Conservation (phyloP, 75 land plant genomes). For the Pinus albicaulis region DNA sequence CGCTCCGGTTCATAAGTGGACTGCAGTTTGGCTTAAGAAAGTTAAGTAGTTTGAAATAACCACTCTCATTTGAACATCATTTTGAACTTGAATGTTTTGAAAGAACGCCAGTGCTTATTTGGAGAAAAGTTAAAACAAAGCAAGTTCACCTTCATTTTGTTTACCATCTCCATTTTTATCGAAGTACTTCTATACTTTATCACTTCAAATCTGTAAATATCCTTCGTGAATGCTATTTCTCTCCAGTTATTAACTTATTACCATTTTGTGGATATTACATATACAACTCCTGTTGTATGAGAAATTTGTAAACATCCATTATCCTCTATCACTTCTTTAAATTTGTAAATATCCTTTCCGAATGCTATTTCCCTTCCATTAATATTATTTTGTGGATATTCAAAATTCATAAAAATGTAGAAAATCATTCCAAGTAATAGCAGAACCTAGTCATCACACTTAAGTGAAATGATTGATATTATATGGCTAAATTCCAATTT, state of each 20-base stretch:
- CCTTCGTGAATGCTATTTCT: no score
- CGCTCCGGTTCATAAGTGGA: no score
- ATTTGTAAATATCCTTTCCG: background rate
- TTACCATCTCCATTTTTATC: background rate
- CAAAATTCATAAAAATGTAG: background rate
- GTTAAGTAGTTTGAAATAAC: no score
- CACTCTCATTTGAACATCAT: conserved; percentile 2
- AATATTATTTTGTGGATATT: background rate
- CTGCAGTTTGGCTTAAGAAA: no score
- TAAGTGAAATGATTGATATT: background rate
- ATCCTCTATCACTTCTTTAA: background rate
- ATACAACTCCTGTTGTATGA: no score
- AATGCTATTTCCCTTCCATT: background rate
- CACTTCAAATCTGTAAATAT: no score
- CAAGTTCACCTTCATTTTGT: background rate
- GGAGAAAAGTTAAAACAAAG: no score
- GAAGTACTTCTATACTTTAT: background rate
- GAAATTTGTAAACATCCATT: no score
- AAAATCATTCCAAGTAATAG: no score
- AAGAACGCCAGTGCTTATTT: background rate
- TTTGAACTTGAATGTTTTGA: background rate
- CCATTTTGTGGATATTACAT: no score
- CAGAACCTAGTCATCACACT: background rate
- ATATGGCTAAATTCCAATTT: background rate
- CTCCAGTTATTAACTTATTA: no score